Evolutionary conservation across 495 filamentous ascomycete species (phyloP).

Genomic region (Apodospora peruviana): DNA sequence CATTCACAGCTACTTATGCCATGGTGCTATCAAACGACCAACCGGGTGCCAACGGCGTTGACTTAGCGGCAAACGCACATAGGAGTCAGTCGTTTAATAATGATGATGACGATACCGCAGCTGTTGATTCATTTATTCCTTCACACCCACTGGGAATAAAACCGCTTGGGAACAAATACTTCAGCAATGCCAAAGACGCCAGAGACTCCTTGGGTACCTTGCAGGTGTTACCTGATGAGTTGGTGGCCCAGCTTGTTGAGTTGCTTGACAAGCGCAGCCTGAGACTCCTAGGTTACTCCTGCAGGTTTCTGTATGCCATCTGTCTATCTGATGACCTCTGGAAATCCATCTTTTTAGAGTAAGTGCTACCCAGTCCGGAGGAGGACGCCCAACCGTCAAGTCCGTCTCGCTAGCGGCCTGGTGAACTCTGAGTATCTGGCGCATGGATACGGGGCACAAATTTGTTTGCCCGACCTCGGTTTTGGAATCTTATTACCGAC

Average conservation of each 20-base stretch:
- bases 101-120: conserved; percentile 6
- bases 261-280: conserved; percentile 60
- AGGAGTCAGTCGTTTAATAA: conserved; percentile 11
- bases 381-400: background rate
- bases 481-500: too few relatives aligned
- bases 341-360: conserved; percentile 83
- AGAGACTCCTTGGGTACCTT: conserved; percentile 60
- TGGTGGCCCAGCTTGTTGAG: conserved; percentile 72
- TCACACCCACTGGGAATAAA: conserved; percentile 81
- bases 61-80: conserved; percentile 9
- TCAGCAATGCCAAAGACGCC: conserved; percentile 56
- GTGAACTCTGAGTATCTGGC: too few relatives aligned
- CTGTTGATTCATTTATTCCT: conserved; percentile 47
- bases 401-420: too few relatives aligned
- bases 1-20: too few relatives aligned
- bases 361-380: conserved; percentile 38
- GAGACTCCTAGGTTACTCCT: conserved; percentile 67
- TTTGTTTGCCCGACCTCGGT: too few relatives aligned
- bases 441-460: too few relatives aligned
- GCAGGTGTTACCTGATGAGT: conserved; percentile 67
- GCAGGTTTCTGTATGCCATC: conserved; percentile 86
- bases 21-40: conserved; percentile 21
- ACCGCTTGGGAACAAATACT: conserved; percentile 80
- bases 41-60: background rate
- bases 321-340: conserved; percentile 82